Conservation (phyloP, 192 early-diverging fungal species). For the Endogone sp. region DNA sequence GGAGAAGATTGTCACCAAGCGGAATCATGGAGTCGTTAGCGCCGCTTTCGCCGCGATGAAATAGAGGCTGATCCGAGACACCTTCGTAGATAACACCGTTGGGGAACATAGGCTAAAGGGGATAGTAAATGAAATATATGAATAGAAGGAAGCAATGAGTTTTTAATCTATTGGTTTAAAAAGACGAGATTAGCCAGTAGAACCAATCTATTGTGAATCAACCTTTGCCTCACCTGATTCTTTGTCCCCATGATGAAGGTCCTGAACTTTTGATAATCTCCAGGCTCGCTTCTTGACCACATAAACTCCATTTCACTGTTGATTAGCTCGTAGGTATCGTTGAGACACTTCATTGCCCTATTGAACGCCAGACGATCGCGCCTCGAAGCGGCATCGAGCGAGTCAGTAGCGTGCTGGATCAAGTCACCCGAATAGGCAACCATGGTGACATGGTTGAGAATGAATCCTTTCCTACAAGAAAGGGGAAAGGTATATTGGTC, state of each 20-base stretch:
- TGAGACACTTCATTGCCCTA: conserved; percentile 47
- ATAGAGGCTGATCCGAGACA: conserved; percentile 46
- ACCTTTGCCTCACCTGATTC: conserved; percentile 46
- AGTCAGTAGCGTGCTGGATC: conserved; percentile 55
- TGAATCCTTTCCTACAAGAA: conserved; percentile 56
- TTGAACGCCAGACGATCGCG: conserved; percentile 63
- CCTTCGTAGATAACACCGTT: conserved; percentile 86
- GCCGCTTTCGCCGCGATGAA: conserved; percentile 80
- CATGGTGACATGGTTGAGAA: conserved; percentile 87
- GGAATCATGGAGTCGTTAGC: conserved; percentile 87
- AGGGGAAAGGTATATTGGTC: not conserved
- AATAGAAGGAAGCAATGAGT: too few species aligned
- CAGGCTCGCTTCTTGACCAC: conserved; percentile 62
- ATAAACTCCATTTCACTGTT: conserved; percentile 81
- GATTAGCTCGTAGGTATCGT: conserved; percentile 59
- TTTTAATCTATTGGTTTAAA: conserved; percentile 2
- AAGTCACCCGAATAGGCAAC: conserved; percentile 68
- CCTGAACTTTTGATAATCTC: conserved; percentile 82
- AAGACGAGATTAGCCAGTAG: not conserved
- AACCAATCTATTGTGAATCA: not conserved
- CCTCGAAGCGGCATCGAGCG: conserved; percentile 46
- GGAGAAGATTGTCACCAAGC: conserved; percentile 80
- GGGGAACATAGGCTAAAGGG: conserved; percentile 75
- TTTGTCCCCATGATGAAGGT: conserved; percentile 90
- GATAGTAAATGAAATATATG: not conserved